These are phyloP conservation scores for Falciphora oryzae DNA, from an alignment of 2,329 filamentous ascomycete species.

Conservation along the genomic window DNA sequence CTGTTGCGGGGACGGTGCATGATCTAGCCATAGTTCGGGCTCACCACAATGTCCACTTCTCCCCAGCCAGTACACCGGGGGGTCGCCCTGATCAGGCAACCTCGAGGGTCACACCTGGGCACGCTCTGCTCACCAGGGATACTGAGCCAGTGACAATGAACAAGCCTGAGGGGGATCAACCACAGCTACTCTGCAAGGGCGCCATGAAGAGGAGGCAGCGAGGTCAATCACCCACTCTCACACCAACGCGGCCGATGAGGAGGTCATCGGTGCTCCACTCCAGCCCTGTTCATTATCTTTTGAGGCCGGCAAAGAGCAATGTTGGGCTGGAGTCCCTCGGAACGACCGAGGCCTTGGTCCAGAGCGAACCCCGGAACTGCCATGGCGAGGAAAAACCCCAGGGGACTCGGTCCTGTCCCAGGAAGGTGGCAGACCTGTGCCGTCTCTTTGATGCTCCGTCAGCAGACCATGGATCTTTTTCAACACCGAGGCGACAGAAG, in stretches of 20 bases:
- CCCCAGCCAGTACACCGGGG: background rate
- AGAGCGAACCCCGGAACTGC: background rate
- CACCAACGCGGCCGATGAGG: background rate
- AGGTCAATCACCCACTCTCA: background rate
- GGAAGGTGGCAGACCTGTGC: slow-evolving; percentile 25
- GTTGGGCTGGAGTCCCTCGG: background rate
- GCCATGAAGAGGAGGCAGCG: background rate
- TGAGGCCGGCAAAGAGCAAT: background rate
- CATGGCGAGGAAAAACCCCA: background rate
- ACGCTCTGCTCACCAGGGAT: background rate
- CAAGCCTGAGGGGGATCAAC: background rate
- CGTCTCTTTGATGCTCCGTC: slow-evolving; percentile 21
- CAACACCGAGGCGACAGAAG: background rate
- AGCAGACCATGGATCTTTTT: background rate
- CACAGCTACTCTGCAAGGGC: background rate
- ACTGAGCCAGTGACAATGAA: background rate
- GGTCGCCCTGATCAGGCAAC: background rate
- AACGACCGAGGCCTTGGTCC: background rate
- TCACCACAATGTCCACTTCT: background rate
- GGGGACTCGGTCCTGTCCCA: slow-evolving; percentile 6
- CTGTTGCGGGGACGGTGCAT: background rate
- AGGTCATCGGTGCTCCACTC: slow-evolving; percentile 3
- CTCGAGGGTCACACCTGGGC: background rate
- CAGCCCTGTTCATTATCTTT: background rate
- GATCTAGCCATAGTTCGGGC: background rate